A percentile compares a stretch with the other conserved stretches of the same genome.
These are phyloP conservation scores for Backusella morwellensis DNA, from an alignment of 192 early-diverging fungal species.

Conservation along the genomic window DNA sequence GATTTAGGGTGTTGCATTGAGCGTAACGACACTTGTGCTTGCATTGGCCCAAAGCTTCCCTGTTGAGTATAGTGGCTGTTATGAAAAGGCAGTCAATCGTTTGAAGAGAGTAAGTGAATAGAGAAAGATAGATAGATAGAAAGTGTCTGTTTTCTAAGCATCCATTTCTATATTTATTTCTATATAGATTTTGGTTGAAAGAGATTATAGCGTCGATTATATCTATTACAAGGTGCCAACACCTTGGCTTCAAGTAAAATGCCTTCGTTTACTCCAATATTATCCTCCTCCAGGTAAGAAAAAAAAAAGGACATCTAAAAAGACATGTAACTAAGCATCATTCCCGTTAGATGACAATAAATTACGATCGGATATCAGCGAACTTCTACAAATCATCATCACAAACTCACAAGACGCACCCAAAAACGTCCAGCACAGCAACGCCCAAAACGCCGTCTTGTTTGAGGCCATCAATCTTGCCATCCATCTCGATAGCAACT, in stretches of 20 bases:
- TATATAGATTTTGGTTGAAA: conserved; percentile 77
- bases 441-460: conserved; percentile 95
- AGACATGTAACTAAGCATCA: neutral
- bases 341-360: conserved; percentile 47
- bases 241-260: conserved; percentile 98
- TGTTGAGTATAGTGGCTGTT: conserved; percentile 73
- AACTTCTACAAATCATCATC: conserved; percentile 79
- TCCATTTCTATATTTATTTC: neutral
- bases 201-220: conserved; percentile 81
- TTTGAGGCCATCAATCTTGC: conserved; percentile 97
- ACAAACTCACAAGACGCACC: conserved; percentile 84
- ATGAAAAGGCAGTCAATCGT: conserved; percentile 75
- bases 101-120: conserved; percentile 65
- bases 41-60: conserved; percentile 90
- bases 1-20: conserved; percentile 76
- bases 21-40: conserved; percentile 82
- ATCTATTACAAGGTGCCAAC: conserved; percentile 97
- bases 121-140: neutral
- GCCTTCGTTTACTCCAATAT: conserved; percentile 92
- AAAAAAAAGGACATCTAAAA: neutral
- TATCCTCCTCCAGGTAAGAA: conserved; percentile 79
- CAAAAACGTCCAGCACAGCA: conserved; percentile 96
- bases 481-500: conserved; percentile 90
- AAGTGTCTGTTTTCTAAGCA: neutral
- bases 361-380: conserved; percentile 61